phyloP scores from a whole-genome alignment of 345 rosid species.

The Populus nigra region DNA sequence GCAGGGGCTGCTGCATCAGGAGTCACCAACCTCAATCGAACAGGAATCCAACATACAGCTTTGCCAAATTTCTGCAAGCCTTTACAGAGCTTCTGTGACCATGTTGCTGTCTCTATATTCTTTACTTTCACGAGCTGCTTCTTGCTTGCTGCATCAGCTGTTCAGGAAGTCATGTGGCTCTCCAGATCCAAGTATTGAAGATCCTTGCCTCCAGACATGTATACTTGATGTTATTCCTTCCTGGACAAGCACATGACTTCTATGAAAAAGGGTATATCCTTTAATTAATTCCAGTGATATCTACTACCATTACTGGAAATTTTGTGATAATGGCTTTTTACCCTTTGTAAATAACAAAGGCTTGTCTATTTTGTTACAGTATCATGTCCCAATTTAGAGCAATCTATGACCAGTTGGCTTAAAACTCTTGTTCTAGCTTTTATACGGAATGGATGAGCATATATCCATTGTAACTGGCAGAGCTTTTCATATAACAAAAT shows the following conservation, averaged over 20 bases:
- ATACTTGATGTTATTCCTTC: background rate
- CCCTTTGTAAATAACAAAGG: slow-evolving; percentile 3
- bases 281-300: slow-evolving; percentile 2
- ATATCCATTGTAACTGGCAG: too few species aligned
- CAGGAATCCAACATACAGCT: slow-evolving; percentile 67
- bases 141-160: slow-evolving; percentile 53
- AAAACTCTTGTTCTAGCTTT: background rate
- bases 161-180: slow-evolving; percentile 60
- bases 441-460: too few species aligned
- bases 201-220: background rate
- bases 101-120: slow-evolving; percentile 61
- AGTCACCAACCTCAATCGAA: slow-evolving; percentile 72
- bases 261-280: slow-evolving; percentile 5
- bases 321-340: background rate
- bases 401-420: background rate
- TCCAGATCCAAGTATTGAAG: slow-evolving; percentile 32
- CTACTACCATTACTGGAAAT: background rate
- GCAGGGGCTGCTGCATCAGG: slow-evolving; percentile 84
- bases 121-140: slow-evolving; percentile 59
- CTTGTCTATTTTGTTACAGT: background rate
- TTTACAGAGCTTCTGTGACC: slow-evolving; percentile 65
- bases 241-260: background rate
- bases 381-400: background rate
- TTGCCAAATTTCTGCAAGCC: slow-evolving; percentile 86
- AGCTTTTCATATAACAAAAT: too few species aligned